Evolutionary conservation across 2,329 filamentous ascomycete species (phyloP), one percentile per base, ranked within the genome.

Genomic region (Cordyceps militaris): DNA sequence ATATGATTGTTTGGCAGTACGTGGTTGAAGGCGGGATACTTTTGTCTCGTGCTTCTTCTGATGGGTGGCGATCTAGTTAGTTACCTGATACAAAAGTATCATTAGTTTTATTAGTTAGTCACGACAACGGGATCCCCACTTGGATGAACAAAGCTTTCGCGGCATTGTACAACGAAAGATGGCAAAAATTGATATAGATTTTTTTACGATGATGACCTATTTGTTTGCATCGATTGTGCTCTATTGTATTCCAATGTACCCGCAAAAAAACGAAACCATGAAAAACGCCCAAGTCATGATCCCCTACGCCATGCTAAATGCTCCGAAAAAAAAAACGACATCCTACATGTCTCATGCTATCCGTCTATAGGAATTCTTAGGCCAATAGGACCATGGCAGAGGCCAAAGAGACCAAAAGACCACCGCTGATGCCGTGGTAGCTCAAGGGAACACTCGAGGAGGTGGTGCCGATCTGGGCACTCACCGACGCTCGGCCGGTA

Each of bases 401-500:
- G 19, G 43, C 50, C 13, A 43, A 36, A 13, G 51, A 40, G 28
- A 59, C 30, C 21, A 43, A 26, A 30, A 53, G 32, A 21, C 50
- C 34, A 1, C 26, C 26, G 19, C 43, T 21, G 30, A 57, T 10
- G 38, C 32, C 32, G 23, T 23, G 36, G 21, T 16, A 36, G 21
- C 30, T 48, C 19, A 28, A 30, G 4, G 38, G 10, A 8, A 28
- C 47, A 13, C 7, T 14, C 5, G 24, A 23, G 1, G 36, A 21
- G 4, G 32, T n/a, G 3, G 36, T 16, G 7, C 21, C 47, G 55
- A 57, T 63, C 32, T 65, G 63, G 49, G 60, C 61, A 16, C 43
- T 63, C 34, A 63, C 64, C 14, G 47, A 51, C 11, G 36, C 28
- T n/a, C 76, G 70, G 9, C 76, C 76, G 2, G 66, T 67, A 13